phyloP scores from a whole-genome alignment of 495 filamentous ascomycete genomes.

The Antarctomyces pellizariae region DNA sequence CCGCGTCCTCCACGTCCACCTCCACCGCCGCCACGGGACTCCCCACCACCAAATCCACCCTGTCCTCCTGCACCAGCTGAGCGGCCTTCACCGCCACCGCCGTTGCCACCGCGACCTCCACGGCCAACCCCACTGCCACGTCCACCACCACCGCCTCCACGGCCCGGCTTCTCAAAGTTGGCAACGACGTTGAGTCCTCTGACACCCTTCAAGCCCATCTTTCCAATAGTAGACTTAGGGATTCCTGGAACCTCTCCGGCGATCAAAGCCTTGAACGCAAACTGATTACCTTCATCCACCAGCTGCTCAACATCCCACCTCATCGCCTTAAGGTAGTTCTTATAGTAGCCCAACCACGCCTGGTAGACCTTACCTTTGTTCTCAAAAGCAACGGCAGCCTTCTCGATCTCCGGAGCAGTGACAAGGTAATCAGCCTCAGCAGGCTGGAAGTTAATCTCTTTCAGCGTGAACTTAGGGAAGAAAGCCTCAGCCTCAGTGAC shows the following conservation, averaged over 20 bases:
- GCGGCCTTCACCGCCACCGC: no score
- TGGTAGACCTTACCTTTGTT: conserved; percentile 14
- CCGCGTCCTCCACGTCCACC: background rate
- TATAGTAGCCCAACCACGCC: conserved; percentile 26
- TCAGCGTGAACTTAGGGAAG: conserved; percentile 23
- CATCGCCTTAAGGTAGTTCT: conserved; percentile 21
- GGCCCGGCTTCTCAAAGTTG: conserved; percentile 7
- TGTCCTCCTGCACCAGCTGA: no score
- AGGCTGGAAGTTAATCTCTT: conserved; percentile 15
- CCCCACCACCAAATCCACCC: no score
- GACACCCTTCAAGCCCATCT: conserved; percentile 29
- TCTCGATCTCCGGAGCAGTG: conserved; percentile 7
- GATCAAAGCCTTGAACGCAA: conserved; percentile 19
- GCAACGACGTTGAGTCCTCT: conserved; percentile 15
- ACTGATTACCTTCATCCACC: conserved; percentile 22
- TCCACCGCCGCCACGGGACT: no score
- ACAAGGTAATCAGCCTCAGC: conserved; percentile 12
- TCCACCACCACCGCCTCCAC: conserved; percentile 3
- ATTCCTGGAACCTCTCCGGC: conserved; percentile 22
- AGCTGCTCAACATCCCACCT: conserved; percentile 16
- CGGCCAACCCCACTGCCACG: conserved; percentile 2
- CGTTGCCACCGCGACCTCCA: background rate
- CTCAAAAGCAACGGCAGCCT: conserved; percentile 8
- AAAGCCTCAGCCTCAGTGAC: conserved; percentile 34
- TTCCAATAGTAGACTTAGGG: conserved; percentile 20